Conservation (phyloP, 2,329 filamentous ascomycete species). For the Xylariaceae sp. region DNA sequence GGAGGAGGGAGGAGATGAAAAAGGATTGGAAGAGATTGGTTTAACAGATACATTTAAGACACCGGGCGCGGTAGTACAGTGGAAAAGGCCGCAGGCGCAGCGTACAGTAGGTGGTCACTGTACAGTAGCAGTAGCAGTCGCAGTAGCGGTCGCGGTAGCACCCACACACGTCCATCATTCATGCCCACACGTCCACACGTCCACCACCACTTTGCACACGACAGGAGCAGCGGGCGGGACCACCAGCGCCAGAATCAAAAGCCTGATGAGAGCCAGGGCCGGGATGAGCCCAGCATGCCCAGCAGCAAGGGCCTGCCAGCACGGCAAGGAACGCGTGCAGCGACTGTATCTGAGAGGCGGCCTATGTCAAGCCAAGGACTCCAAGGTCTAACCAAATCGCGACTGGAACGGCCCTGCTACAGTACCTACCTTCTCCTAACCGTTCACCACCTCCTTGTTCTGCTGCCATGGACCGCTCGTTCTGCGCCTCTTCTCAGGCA, state of each 20-base stretch:
- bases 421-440: too few relatives aligned
- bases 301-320: conserved; percentile 11
- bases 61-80: conserved; percentile 19
- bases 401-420: too few relatives aligned
- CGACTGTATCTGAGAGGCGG: background rate
- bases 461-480: too few relatives aligned
- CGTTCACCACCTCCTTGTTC: too few relatives aligned
- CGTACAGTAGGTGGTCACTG: too few relatives aligned
- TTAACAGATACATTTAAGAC: conserved; percentile 41
- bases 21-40: conserved; percentile 52
- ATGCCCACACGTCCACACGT: too few relatives aligned
- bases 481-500: too few relatives aligned
- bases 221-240: too few relatives aligned
- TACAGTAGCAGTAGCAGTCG: background rate
- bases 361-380: too few relatives aligned
- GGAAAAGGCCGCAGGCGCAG: conserved; percentile 8
- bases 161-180: too few relatives aligned
- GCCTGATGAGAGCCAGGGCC: conserved; percentile 15
- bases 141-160: conserved; percentile 1
- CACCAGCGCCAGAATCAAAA: conserved; percentile 7
- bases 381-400: too few relatives aligned
- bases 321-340: conserved; percentile 12
- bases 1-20: conserved; percentile 49
- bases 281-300: conserved; percentile 16
- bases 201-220: too few relatives aligned